These are phyloP conservation scores for Umbelopsis isabellina DNA, from an alignment of 192 early-diverging fungal genomes.

Conservation along the genomic window DNA sequence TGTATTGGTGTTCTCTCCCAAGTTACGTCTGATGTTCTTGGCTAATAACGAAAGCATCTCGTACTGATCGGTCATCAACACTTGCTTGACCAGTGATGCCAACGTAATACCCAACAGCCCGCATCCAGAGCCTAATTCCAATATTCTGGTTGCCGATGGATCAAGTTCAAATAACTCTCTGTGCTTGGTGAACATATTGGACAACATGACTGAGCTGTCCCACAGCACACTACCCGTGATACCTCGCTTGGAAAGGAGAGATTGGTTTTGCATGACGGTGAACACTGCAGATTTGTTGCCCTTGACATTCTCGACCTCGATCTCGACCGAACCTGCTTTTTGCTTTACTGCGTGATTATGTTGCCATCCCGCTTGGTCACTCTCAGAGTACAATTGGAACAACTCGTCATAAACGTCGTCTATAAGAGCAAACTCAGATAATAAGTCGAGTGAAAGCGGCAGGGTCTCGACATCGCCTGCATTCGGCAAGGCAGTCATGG, in stretches of 20 bases:
- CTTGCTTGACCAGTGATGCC: slow-evolving; percentile 41
- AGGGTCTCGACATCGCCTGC: neutral
- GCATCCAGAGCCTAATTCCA: slow-evolving; percentile 49
- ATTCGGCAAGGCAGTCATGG: neutral
- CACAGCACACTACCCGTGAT: slow-evolving; percentile 51
- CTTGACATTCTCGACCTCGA: slow-evolving; percentile 23
- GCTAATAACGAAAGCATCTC: slow-evolving; percentile 43
- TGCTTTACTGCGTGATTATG: slow-evolving; percentile 32
- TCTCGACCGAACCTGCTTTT: slow-evolving; percentile 27
- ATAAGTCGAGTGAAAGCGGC: neutral
- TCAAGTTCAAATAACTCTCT: slow-evolving; percentile 17
- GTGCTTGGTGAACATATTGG: slow-evolving; percentile 36
- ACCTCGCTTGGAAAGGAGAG: slow-evolving; percentile 45
- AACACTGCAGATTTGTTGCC: neutral
- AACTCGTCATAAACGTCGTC: slow-evolving; percentile 32
- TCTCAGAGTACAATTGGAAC: slow-evolving; percentile 32
- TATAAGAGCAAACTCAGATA: neutral
- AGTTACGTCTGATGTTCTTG: slow-evolving; percentile 49
- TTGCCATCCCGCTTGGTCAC: slow-evolving; percentile 25
- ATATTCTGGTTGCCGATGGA: slow-evolving; percentile 8
- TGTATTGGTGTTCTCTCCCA: neutral
- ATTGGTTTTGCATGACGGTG: slow-evolving; percentile 27
- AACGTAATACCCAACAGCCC: slow-evolving; percentile 49
- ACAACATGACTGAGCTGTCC: slow-evolving; percentile 46
- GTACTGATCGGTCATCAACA: slow-evolving; percentile 46